Conservation (phyloP, 2,329 filamentous ascomycete species). For the Juglanconis oblonga region DNA sequence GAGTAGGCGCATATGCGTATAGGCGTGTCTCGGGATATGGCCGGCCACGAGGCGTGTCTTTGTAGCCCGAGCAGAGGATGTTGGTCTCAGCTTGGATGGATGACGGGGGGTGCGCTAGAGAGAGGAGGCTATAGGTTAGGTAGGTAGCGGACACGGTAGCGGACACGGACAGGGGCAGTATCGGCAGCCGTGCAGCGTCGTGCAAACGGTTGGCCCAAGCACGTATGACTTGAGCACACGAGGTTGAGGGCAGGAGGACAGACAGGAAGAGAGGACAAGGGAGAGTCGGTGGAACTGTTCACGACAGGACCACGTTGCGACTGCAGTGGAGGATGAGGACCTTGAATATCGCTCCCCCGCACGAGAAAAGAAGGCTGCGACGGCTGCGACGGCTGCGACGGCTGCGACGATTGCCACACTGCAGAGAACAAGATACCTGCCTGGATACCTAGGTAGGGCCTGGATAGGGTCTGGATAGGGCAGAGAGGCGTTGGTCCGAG, state of each 20-base stretch:
- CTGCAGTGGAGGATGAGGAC: not conserved
- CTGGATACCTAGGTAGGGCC: not conserved
- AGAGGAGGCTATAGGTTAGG: not conserved
- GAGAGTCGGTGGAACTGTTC: slow-evolving; percentile 2
- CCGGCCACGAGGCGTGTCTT: slow-evolving; percentile 18
- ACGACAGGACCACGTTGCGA: not conserved
- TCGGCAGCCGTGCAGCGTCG: not conserved
- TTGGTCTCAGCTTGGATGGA: not conserved
- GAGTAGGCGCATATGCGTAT: not conserved
- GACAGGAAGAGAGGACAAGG: not conserved
- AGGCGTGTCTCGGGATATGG: slow-evolving; percentile 15
- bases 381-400: not conserved
- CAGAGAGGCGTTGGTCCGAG: not conserved
- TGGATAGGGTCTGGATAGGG: not conserved
- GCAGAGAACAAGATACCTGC: not conserved
- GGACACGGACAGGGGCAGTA: not conserved
- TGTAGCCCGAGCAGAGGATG: slow-evolving; percentile 8
- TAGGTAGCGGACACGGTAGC: too few relatives aligned
- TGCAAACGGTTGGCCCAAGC: not conserved
- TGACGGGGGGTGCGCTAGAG: not conserved
- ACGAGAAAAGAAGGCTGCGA: not conserved
- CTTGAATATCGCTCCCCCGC: not conserved
- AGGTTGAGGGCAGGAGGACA: not conserved
- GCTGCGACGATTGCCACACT: not conserved
- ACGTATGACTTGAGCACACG: not conserved